Evolutionary conservation across 192 early-diverging fungal species (phyloP), one percentile per base, ranked within the genome.

Genomic region (Rhizophlyctis rosea): DNA sequence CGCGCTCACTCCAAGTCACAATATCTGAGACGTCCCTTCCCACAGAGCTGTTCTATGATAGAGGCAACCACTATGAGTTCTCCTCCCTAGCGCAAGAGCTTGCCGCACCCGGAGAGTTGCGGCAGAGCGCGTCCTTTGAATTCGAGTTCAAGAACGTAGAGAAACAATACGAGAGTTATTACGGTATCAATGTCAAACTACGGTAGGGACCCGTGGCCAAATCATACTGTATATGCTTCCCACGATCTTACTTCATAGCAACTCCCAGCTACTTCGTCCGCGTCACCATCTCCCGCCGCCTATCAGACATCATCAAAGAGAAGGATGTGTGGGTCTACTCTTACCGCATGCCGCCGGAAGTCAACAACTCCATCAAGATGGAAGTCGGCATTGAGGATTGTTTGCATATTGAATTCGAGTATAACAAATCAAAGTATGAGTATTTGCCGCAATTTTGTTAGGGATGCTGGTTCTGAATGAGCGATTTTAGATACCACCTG

Each of bases 101-200:
- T 34, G 94, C 93, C 3, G 83, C 91, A 16, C 94, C 97, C 13
- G 97, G 93, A 2, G 94, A 96, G 76, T 78, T 99, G 59, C 80
- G 87, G 39, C 82, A 82, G 65, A 88, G 79, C 34, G 79, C 88
- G 7, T 84, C 78, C 59, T 98, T 86, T 80, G 90, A 90, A 33
- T 99, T 99, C 78, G 92, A 96, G 73, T 99, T 99, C 70, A 97
- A 97, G 68, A 95, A 94, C 66, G 92, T 99, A n/a, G 96, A 98
- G 72, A 99, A 99, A 77, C 96, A 94, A 73, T 99, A 88, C 60
- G 97, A 99, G 70, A 89, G 91, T 70, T 99, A 98, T 68, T 89
- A 89, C 72, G 97, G 97, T 31, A 96, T 97, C 69, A 98, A 99
- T 62, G 95, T 96, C 47, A 96, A 97, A 75, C 81, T 99, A 48